A percentile compares a stretch with the other conserved stretches of the same genome.
Evolutionary conservation across 495 filamentous ascomycete species (phyloP).

Genomic region (Apodospora peruviana): DNA sequence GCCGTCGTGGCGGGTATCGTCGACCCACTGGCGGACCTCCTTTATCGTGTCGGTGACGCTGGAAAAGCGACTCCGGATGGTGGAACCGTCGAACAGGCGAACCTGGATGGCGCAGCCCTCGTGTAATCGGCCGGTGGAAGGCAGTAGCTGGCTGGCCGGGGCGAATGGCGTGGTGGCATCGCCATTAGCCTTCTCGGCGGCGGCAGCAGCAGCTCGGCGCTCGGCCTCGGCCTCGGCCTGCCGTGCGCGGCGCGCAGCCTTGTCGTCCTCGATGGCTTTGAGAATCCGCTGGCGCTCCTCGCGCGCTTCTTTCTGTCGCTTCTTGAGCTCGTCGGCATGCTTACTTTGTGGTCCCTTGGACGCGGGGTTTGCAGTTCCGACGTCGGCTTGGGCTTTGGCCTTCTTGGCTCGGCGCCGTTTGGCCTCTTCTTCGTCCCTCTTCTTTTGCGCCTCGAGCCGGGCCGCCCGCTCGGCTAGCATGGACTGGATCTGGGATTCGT

Average conservation of each 20-base stretch:
- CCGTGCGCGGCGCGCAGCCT: constrained; percentile 50
- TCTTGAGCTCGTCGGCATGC: constrained; percentile 46
- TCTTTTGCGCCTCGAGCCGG: constrained; percentile 19
- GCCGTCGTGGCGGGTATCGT: constrained; percentile 39
- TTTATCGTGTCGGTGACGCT: constrained; percentile 55
- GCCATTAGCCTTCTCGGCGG: constrained; percentile 2
- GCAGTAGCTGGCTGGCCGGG: constrained; percentile 10
- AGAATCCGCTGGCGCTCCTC: constrained; percentile 58
- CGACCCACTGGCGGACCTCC: constrained; percentile 75
- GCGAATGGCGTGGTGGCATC: constrained; percentile 5
- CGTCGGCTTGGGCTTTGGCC: constrained; percentile 26
- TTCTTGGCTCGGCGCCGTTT: constrained; percentile 22
- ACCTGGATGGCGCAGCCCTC: constrained; percentile 66
- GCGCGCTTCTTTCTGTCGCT: constrained; percentile 47
- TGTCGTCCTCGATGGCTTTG: constrained; percentile 62
- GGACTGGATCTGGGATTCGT: constrained; percentile 13
- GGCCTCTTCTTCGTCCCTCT: constrained; percentile 26
- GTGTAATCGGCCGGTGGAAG: constrained; percentile 13
- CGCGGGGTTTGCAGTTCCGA: constrained; percentile 22
- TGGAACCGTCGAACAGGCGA: constrained; percentile 77
- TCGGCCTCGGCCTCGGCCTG: constrained; percentile 45
- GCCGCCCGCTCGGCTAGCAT: constrained; percentile 24
- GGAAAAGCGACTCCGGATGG: constrained; percentile 65
- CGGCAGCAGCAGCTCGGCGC: constrained; percentile 11
- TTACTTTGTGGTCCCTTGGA: constrained; percentile 23